Percentiles rank a stretch among this genome's conserved stretches.
phyloP scores from a whole-genome alignment of 768 basidiomycete genomes.

The Symmetrospora coprosmae region DNA sequence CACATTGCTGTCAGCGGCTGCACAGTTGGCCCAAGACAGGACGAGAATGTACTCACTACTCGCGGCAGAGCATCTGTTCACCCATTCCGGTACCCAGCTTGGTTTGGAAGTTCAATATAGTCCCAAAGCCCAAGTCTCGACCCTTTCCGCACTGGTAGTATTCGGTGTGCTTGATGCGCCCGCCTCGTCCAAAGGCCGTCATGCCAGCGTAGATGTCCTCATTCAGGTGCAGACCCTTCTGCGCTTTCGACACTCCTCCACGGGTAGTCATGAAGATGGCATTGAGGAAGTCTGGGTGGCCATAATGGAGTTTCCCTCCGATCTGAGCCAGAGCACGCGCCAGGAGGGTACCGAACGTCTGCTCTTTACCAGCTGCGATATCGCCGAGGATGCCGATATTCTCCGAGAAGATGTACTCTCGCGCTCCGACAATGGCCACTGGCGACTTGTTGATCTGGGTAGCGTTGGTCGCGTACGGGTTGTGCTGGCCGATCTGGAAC shows the following conservation, averaged over 20 bases:
- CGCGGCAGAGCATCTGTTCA: conserved; percentile 96
- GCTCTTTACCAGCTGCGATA: conserved; percentile 96
- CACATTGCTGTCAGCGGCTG: too few relatives aligned
- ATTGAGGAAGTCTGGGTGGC: conserved; percentile 98
- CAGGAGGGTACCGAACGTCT: conserved; percentile 96
- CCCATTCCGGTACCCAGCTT: conserved; percentile 99
- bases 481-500: conserved; percentile 66
- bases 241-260: conserved; percentile 95
- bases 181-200: conserved; percentile 93
- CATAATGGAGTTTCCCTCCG: conserved; percentile 95
- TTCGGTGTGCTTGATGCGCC: conserved; percentile 95
- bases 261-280: conserved; percentile 95
- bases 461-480: conserved; percentile 61
- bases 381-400: conserved; percentile 98
- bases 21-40: too few relatives aligned
- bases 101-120: conserved; percentile 97
- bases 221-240: conserved; percentile 97
- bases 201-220: conserved; percentile 99
- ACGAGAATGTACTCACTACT: conserved; percentile 48
- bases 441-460: conserved; percentile 77
- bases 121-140: conserved; percentile 95
- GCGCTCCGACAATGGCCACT: conserved; percentile 92
- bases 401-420: conserved; percentile 99
- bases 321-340: conserved; percentile 93
- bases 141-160: conserved; percentile 70